Evolutionary conservation across 306 rosid genomes (phyloP), one percentile per base, ranked within the genome.

Genomic region (Corylus americana): DNA sequence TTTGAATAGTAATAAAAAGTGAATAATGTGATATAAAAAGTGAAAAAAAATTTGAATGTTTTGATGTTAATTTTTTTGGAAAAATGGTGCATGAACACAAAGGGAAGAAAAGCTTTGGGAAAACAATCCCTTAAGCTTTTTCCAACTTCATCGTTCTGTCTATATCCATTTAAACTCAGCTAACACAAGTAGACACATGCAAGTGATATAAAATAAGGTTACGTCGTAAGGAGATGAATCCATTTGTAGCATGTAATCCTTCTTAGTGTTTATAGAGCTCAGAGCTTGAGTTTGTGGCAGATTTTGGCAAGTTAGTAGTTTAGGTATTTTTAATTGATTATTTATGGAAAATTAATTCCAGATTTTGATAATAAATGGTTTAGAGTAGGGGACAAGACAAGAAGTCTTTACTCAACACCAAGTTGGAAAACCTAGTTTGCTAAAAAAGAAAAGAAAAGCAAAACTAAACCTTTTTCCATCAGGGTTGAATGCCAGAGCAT

Each of bases 401-500:
- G 14, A 2, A 67, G 25, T 31, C 20, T 67, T 39, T 18, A 12
- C 8, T 18, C 11, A 31, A 63, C 18, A 18, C 11, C 12, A 42
- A 44, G 9, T 42, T 39, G n/a, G 29, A 20, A 37, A 14, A 11
- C 70, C 12, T 20, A 67, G 42, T 17, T 67, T 42, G 13, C 14
- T 39, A 18, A 18, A 71, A 66, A 47, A 20, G 22, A 61, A 76
- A 73, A 8, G 27, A 66, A 76, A 63, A 71, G 44, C 37, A 4
- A 45, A 3, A 67, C 39, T 48, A 50, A 86, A 95, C 98, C 98
- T 95, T 85, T 80, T 92, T 25, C 98, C 98, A 78, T 95, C 97
- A 39, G 98, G 98, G 67, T 95, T 95, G 86, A 95, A 92, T 71
- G 99, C 97, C 85, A 95, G 71, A 62, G 98, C 96, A 83, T 95